Base-by-base conservation (phyloP, 192 early-diverging fungal genomes). In the Rhizophagus clarus region DNA sequence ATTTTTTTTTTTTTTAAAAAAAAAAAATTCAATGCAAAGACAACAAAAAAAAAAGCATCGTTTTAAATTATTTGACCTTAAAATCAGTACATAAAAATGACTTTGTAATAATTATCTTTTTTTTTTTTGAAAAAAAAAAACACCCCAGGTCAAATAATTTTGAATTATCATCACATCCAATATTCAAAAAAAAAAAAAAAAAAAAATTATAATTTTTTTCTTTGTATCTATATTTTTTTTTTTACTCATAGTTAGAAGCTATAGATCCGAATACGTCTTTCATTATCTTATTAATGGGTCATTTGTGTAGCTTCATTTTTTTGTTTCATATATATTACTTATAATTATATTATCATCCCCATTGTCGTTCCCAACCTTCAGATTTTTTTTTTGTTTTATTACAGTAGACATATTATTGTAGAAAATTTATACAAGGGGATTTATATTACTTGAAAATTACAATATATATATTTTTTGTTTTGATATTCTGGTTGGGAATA, bases 151-250 rank as follows among this genome's bases (percentile, higher is more conserved):
- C 40, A 42, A 42, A 42, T 42, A 10, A 42, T 42, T 42, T 1
- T 42, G 40, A 42, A 42, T 42, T 42, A 42, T 42, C 40, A 42
- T 42, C 40, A 10, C 40, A 42, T 42, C 40, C 40, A 42, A 42
- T 42, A 42, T 51, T 51, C 2, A 12, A 51, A 51, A 51, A 51
- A 51, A 51, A 56, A 56, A 56, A 49, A 14, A 49, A 69, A 34
- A 69, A 68, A 68, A 69, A 69, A 34, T 8, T 20, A 37, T 68
- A 40, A 69, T 69, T 69, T 24, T 31, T 34, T 70, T 70, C 68
- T 70, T 70, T 70, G 68, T 70, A 70, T 70, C 68, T 70, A 70
- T 70, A 70, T 70, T 70, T 70, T 70, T 70, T 70, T 70, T 40
- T 40, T 70, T 70, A 31, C 29, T 67, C n/a, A 15, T 40, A 32